Conservation (phyloP, 2,329 filamentous ascomycete genomes). For the Hypocreales sp. region DNA sequence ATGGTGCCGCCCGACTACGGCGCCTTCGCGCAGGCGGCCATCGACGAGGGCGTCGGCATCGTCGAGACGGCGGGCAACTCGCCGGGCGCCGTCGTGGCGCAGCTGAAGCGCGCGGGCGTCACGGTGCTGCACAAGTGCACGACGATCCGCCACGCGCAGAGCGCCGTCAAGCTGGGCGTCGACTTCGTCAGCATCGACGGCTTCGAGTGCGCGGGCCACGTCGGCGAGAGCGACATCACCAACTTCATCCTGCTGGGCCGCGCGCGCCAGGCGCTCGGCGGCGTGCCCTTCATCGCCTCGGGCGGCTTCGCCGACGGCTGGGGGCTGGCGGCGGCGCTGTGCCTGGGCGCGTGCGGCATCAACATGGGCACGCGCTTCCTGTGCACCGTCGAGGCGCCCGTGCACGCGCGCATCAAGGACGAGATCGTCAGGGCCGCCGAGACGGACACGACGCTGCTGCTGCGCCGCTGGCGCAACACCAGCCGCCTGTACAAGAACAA, state of each 20-base stretch:
- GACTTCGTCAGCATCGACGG: slow-evolving; percentile 96
- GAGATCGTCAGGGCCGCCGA: slow-evolving; percentile 79
- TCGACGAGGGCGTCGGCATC: slow-evolving; percentile 81
- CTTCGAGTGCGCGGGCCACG: slow-evolving; percentile 89
- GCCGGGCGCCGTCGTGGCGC: slow-evolving; percentile 77
- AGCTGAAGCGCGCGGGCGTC: slow-evolving; percentile 66
- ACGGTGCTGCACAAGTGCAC: slow-evolving; percentile 96
- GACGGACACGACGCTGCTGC: slow-evolving; percentile 76
- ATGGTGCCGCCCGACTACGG: slow-evolving; percentile 83
- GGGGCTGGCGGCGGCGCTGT: slow-evolving; percentile 79
- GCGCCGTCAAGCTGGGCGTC: slow-evolving; percentile 83
- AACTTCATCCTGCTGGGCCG: slow-evolving; percentile 79
- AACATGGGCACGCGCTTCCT: slow-evolving; percentile 99
- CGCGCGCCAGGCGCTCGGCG: slow-evolving; percentile 66
- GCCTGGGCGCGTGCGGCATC: slow-evolving; percentile 80
- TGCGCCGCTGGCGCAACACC: slow-evolving; percentile 89
- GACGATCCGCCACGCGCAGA: slow-evolving; percentile 82
- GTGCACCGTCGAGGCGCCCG: slow-evolving; percentile 84
- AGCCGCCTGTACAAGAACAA: slow-evolving; percentile 81
- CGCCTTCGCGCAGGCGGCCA: slow-evolving; percentile 81
- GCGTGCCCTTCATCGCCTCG: slow-evolving; percentile 84
- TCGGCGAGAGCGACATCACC: slow-evolving; percentile 75
- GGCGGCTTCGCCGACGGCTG: slow-evolving; percentile 93
- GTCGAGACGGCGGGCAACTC: slow-evolving; percentile 87
- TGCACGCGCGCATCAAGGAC: slow-evolving; percentile 88